Conservation (phyloP, 352 stramenopile genomes). For the Saprolegnia diclina region DNA sequence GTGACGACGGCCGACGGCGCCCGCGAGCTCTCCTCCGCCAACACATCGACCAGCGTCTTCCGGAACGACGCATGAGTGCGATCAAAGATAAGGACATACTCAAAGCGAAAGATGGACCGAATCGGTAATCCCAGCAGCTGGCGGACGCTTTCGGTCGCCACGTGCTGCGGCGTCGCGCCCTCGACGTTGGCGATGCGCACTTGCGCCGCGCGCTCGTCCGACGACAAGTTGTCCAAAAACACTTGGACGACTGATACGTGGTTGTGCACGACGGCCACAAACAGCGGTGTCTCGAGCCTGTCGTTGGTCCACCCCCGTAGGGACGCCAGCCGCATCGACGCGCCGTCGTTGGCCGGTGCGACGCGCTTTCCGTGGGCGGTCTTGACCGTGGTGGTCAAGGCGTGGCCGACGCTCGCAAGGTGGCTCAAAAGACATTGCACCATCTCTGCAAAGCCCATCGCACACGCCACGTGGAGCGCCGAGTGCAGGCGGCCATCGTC, state of each 20-base stretch:
- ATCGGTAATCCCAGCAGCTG: conserved; percentile 29
- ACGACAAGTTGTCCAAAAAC: conserved; percentile 38
- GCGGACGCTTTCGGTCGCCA: conserved; percentile 39
- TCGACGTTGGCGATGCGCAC: conserved; percentile 60
- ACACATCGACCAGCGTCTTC: conserved; percentile 61
- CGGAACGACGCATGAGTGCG: conserved; percentile 56
- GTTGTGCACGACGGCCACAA: conserved; percentile 51
- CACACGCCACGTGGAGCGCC: conserved; percentile 18
- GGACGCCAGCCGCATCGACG: background rate
- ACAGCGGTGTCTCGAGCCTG: conserved; percentile 58
- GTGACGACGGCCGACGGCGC: conserved; percentile 49
- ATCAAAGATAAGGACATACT: conserved; percentile 75
- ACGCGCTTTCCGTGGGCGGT: background rate
- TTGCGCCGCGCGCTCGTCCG: conserved; percentile 44
- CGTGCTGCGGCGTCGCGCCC: conserved; percentile 57
- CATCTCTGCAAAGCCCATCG: conserved; percentile 5
- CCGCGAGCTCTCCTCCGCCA: conserved; percentile 59
- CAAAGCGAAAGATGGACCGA: conserved; percentile 21
- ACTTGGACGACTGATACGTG: conserved; percentile 39
- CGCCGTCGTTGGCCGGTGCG: background rate
- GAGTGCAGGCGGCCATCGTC: conserved; percentile 13
- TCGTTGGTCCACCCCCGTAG: conserved; percentile 58
- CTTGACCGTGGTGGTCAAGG: background rate
- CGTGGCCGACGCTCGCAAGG: background rate
- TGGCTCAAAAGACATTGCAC: conserved; percentile 4